A percentile compares a stretch with the other conserved stretches of the same genome.
Evolutionary conservation across 768 basidiomycete species (phyloP).

Genomic region (Infundibulicybe gibba): DNA sequence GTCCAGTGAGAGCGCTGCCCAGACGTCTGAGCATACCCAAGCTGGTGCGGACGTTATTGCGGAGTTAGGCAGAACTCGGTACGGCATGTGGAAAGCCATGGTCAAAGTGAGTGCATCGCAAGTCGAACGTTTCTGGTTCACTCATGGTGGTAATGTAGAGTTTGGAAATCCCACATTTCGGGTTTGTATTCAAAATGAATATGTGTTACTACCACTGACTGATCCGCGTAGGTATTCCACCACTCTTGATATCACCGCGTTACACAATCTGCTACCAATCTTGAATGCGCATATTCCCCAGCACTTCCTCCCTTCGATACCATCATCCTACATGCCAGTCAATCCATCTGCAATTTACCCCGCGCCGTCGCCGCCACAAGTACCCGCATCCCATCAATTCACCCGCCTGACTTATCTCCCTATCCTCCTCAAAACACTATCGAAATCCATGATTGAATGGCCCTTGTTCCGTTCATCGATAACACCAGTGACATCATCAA

Average conservation of each 20-base stretch:
- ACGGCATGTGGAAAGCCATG: constrained; percentile 92
- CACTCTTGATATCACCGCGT: constrained; percentile 67
- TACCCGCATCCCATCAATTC: constrained; percentile 55
- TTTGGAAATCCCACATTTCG: constrained; percentile 83
- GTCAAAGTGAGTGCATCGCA: constrained; percentile 48
- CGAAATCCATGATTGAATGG: constrained; percentile 79
- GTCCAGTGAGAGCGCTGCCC: constrained; percentile 13
- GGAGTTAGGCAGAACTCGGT: constrained; percentile 72
- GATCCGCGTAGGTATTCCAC: constrained; percentile 57
- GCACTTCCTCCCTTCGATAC: constrained; percentile 35
- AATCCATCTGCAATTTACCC: constrained; percentile 36
- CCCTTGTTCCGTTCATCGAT: constrained; percentile 79
- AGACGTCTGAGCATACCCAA: constrained; percentile 8
- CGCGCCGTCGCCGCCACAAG: constrained; percentile 33
- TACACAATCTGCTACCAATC: constrained; percentile 58
- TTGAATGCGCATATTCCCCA: constrained; percentile 70
- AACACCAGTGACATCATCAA: constrained; percentile 30
- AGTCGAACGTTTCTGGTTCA: background rate
- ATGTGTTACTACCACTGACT: background rate
- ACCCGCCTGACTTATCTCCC: constrained; percentile 77
- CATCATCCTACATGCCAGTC: constrained; percentile 19
- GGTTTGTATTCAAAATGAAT: constrained; percentile 34
- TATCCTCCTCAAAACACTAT: constrained; percentile 78
- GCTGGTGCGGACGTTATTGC: constrained; percentile 49
- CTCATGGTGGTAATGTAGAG: constrained; percentile 44